Evolutionary conservation across 2,329 filamentous ascomycete species (phyloP).

Genomic region (Elsinoe arachidis): DNA sequence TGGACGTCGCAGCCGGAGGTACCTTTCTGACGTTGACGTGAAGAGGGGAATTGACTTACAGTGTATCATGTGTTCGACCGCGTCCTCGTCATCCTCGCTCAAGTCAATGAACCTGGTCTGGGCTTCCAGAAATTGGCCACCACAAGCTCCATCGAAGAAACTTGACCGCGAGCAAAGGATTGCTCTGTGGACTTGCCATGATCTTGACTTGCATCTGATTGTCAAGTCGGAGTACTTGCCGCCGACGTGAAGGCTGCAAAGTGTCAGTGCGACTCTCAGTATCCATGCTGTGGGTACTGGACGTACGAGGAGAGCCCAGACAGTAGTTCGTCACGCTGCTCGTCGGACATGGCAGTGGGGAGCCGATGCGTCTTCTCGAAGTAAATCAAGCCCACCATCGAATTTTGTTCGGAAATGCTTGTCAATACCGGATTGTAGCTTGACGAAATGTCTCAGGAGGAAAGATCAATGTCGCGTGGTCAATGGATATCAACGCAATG

Average conservation of each 20-base stretch:
- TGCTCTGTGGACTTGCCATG: slow-evolving; percentile 40
- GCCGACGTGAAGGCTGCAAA: slow-evolving; percentile 26
- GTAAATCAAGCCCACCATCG: slow-evolving; percentile 1
- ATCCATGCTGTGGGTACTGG: slow-evolving; percentile 2
- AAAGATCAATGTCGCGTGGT: background rate
- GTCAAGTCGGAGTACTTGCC: slow-evolving; percentile 42
- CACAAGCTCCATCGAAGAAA: slow-evolving; percentile 36
- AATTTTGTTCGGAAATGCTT: background rate
- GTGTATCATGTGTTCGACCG: slow-evolving; percentile 33
- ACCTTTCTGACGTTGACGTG: background rate
- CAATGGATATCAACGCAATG: background rate
- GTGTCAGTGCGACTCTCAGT: slow-evolving; percentile 16
- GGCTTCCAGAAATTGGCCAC: slow-evolving; percentile 28
- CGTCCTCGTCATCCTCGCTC: slow-evolving; percentile 31
- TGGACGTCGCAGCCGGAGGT: too few species aligned
- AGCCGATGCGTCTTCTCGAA: slow-evolving; percentile 7
- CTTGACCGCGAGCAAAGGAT: slow-evolving; percentile 41
- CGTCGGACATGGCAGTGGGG: slow-evolving; percentile 21
- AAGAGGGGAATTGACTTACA: slow-evolving; percentile 24
- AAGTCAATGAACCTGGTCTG: slow-evolving; percentile 29
- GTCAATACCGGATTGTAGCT: background rate
- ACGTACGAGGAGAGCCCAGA: slow-evolving; percentile 41
- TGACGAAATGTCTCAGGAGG: background rate
- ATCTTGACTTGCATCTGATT: slow-evolving; percentile 37
- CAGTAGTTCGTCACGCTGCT: slow-evolving; percentile 37